Conservation (phyloP, 1,284 basidiomycete genomes). For the Sparassis latifolia region DNA sequence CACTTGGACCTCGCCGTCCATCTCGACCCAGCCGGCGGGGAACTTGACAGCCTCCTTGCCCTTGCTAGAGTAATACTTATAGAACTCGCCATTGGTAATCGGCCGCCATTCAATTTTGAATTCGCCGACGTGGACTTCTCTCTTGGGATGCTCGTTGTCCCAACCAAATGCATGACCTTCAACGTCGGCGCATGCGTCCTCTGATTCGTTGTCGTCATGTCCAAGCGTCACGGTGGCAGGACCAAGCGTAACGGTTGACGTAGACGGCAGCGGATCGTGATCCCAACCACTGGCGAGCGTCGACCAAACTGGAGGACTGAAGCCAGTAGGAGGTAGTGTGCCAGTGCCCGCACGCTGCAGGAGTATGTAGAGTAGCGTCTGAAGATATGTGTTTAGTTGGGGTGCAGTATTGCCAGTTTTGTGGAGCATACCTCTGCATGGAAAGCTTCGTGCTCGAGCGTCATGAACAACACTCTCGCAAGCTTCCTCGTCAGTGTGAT, state of each 20-base stretch:
- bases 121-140: conserved; percentile 46
- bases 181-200: conserved; percentile 48
- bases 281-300: conserved; percentile 67
- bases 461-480: conserved; percentile 84
- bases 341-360: conserved; percentile 72
- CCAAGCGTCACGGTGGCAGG: conserved; percentile 65
- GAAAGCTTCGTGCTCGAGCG: conserved; percentile 82
- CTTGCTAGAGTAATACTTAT: conserved; percentile 45
- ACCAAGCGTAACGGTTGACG: conserved; percentile 49
- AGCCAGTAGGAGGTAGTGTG: conserved; percentile 75
- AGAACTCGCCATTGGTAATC: conserved; percentile 79
- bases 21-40: conserved; percentile 65
- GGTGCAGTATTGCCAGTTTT: no score
- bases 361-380: conserved; percentile 94
- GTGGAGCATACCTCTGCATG: conserved; percentile 60
- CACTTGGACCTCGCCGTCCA: conserved; percentile 46
- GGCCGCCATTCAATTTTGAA: conserved; percentile 83
- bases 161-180: conserved; percentile 81
- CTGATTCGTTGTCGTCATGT: conserved; percentile 77
- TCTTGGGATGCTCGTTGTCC: conserved; percentile 88
- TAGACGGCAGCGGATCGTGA: conserved; percentile 33
- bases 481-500: conserved; percentile 56
- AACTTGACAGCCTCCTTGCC: conserved; percentile 35
- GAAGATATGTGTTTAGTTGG: background rate
- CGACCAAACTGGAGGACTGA: conserved; percentile 72